Conservation (phyloP, 306 rosid genomes). For the Vicia villosa region DNA sequence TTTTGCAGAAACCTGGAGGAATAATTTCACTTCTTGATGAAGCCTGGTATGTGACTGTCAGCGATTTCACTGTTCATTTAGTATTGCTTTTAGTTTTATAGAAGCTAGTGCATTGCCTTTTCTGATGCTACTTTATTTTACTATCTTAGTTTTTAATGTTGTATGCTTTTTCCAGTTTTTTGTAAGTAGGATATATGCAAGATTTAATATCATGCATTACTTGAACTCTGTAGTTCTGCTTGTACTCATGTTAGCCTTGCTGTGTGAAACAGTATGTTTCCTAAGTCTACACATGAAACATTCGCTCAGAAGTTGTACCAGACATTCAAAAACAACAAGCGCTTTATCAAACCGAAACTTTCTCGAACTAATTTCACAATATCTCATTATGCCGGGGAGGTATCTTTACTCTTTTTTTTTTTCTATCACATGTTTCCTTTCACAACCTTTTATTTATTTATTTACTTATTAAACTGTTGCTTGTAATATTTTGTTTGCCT, state of each 20-base stretch:
- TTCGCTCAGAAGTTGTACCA: conserved; percentile 97
- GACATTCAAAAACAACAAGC: conserved; percentile 95
- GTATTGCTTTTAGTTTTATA: conserved; percentile 30
- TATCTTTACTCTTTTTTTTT: conserved; percentile 38
- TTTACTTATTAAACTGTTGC: conserved; percentile 11
- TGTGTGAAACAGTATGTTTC: conserved; percentile 89
- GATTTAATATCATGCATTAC: conserved; percentile 24
- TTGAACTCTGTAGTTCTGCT: conserved; percentile 38
- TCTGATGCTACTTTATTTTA: not conserved
- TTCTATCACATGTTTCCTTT: conserved; percentile 36
- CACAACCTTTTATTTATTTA: not conserved
- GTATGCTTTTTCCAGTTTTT: conserved; percentile 29
- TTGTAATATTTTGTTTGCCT: conserved; percentile 27
- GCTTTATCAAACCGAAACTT: conserved; percentile 96
- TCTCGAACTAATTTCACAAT: conserved; percentile 96
- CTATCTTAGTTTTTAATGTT: conserved; percentile 9
- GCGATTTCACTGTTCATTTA: conserved; percentile 26
- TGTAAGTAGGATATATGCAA: conserved; percentile 20
- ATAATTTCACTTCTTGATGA: conserved; percentile 94
- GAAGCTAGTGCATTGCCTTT: conserved; percentile 36
- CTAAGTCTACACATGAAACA: conserved; percentile 99
- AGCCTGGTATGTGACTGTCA: conserved; percentile 85
- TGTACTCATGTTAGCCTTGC: conserved; percentile 43
- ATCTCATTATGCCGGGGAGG: conserved; percentile 99
- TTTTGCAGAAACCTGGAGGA: conserved; percentile 98